Base-by-base conservation (phyloP, 192 early-diverging fungal species). In the Linnemannia zychae region DNA sequence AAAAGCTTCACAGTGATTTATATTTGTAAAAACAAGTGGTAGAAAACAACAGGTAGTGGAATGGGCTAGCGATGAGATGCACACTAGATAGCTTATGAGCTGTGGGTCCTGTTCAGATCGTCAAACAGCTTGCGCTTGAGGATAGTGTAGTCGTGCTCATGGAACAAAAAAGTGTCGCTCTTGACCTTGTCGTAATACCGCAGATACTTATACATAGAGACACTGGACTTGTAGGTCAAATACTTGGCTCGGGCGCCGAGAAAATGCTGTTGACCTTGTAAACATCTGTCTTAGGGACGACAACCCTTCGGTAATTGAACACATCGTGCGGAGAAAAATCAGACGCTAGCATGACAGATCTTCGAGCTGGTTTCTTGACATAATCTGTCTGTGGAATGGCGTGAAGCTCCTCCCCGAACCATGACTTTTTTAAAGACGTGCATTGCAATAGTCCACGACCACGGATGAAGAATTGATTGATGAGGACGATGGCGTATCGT, bases 401-500 rank as follows among this genome's bases (percentile, higher is more conserved):
- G 31, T 70, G 72, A 28, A 74, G 46, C 28, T 73, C 24, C n/a
- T 80, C 70, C 0, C 69, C 47, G 22, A 73, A 80, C 60, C 65
- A 74, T 46, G 72, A 74, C 12, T 37, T 68, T 33, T 53, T 52
- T 0, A 31, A 34, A 38, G 66, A 66, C 31, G 50, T 44, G n/a
- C 17, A 1, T 48, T 44, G 34, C 24, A 71, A 47, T 80, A 2
- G 3, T 22, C 33, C 57, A 18, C 20, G 7, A 36, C 52, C 40
- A 3, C 31, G 31, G 53, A 81, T 76, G 28, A 53, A 63, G 1
- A 38, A 17, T 16, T 74, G 52, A 9, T 67, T 71, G 15, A 70
- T 46, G 0, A 88, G 77, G 9, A 83, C 81, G 33, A 88, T 71
- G 28, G 60, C 80, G 66, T 77, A 79, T 72, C 77, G 65, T 31